Conservation (phyloP, 2,329 filamentous ascomycete species). For the Graphilbum sp. region DNA sequence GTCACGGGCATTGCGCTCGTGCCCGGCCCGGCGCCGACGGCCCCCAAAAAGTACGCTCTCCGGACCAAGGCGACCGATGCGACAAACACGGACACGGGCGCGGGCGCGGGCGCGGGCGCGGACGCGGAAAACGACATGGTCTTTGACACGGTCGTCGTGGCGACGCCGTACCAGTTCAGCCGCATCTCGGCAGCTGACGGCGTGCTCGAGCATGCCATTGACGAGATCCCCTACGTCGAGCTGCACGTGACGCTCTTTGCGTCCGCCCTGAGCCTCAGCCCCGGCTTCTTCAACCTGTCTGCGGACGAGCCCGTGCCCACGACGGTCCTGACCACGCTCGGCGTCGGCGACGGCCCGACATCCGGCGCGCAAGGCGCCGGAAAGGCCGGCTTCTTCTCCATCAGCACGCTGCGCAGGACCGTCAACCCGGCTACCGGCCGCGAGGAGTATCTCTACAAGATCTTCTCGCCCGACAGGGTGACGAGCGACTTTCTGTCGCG, state of each 20-base stretch:
- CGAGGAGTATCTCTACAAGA: constrained; percentile 46
- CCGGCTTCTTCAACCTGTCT: constrained; percentile 54
- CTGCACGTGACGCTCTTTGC: constrained; percentile 85
- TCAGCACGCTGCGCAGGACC: constrained; percentile 54
- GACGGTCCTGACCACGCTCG: constrained; percentile 70
- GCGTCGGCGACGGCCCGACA: constrained; percentile 33
- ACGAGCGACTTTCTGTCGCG: constrained; percentile 34
- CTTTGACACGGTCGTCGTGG: constrained; percentile 72
- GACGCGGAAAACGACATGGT: constrained; percentile 19
- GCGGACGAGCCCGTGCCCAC: constrained; percentile 45
- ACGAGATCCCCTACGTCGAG: constrained; percentile 68
- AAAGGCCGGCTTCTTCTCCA: constrained; percentile 66
- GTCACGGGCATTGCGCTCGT: constrained; percentile 26
- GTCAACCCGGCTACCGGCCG: constrained; percentile 40
- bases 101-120: constrained; percentile 1
- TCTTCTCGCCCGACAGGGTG: constrained; percentile 41
- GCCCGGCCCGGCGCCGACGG: background rate
- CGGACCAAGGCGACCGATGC: constrained; percentile 15
- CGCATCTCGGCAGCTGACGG: constrained; percentile 45
- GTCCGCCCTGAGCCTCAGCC: constrained; percentile 55
- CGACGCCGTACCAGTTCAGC: constrained; percentile 69
- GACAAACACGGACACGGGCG: constrained; percentile 11
- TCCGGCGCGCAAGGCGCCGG: constrained; percentile 45
- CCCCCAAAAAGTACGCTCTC: constrained; percentile 28
- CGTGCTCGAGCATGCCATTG: constrained; percentile 54